Conservation (phyloP, 1,284 basidiomycete species). For the Ganoderma lingzhi region DNA sequence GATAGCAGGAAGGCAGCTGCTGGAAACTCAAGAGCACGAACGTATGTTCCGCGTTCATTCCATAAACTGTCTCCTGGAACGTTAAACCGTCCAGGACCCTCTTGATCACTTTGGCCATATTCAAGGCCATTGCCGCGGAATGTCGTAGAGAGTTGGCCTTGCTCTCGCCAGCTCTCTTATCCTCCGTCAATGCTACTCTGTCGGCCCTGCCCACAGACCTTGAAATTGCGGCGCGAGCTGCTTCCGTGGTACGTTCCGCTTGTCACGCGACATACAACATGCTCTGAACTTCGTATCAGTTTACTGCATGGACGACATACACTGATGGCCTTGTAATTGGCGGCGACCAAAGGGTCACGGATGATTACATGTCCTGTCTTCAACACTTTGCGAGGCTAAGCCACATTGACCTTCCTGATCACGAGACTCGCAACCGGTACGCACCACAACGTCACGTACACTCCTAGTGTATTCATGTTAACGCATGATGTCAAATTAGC, state of each 20-base stretch:
- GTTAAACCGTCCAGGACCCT: conserved; percentile 63
- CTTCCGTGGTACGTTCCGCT: conserved; percentile 70
- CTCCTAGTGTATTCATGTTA: not conserved
- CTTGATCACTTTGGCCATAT: conserved; percentile 88
- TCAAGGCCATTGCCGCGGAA: conserved; percentile 88
- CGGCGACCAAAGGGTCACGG: conserved; percentile 75
- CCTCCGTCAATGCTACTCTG: conserved; percentile 77
- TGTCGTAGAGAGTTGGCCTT: conserved; percentile 89
- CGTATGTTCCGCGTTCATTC: conserved; percentile 52
- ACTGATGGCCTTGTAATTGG: conserved; percentile 87
- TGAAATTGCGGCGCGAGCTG: conserved; percentile 86
- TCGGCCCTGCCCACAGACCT: conserved; percentile 74
- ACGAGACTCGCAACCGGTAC: conserved; percentile 76
- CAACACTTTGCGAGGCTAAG: conserved; percentile 74
- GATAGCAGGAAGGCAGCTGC: conserved; percentile 76
- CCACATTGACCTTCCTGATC: conserved; percentile 57
- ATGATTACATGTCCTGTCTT: conserved; percentile 77
- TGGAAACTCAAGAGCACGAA: conserved; percentile 81
- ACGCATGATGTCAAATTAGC: conserved; percentile 50
- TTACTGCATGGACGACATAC: conserved; percentile 93
- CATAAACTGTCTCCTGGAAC: conserved; percentile 3
- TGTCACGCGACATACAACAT: conserved; percentile 6
- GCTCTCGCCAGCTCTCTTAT: conserved; percentile 81
- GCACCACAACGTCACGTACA: not conserved
- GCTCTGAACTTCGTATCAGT: conserved; percentile 52